phyloP scores from a whole-genome alignment of 768 basidiomycete species.

The Lactifluus pinguis region DNA sequence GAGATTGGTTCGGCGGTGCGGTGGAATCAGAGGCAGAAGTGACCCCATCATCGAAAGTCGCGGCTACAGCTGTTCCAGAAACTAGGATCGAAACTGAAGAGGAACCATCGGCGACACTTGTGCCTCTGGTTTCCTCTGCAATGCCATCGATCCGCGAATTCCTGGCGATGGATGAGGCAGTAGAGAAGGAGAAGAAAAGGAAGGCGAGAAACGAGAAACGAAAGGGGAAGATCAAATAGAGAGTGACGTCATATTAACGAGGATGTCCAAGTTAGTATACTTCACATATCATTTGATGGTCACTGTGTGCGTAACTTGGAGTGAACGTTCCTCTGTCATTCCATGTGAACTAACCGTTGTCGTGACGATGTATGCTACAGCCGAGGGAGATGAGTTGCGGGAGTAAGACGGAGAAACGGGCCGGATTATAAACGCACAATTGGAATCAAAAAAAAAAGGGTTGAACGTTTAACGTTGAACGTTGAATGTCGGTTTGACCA shows the following conservation, averaged over 20 bases:
- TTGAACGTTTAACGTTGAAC: not conserved
- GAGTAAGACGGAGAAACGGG: not conserved
- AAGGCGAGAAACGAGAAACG: constrained; percentile 72
- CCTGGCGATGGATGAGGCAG: constrained; percentile 66
- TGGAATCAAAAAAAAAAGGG: too few relatives aligned
- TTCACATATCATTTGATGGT: too few relatives aligned
- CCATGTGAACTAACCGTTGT: too few relatives aligned
- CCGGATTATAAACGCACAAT: not conserved
- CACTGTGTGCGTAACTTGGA: too few relatives aligned
- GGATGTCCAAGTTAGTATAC: too few relatives aligned
- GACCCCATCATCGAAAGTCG: not conserved
- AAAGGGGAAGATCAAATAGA: constrained; percentile 36
- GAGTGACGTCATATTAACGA: not conserved
- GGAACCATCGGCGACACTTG: constrained; percentile 45
- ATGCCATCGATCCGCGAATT: constrained; percentile 79
- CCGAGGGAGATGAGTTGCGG: too few relatives aligned
- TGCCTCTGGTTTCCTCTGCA: constrained; percentile 69
- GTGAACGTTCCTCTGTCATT: too few relatives aligned
- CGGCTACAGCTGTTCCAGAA: constrained; percentile 26
- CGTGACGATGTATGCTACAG: too few relatives aligned
- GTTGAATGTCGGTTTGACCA: too few relatives aligned
- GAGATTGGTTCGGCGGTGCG: constrained; percentile 13
- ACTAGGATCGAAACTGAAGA: constrained; percentile 37
- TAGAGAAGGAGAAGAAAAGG: constrained; percentile 55
- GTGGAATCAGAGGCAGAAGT: not conserved